These are phyloP conservation scores for Karstenula rhodostoma DNA, from an alignment of 2,329 filamentous ascomycete species.

Conservation along the genomic window DNA sequence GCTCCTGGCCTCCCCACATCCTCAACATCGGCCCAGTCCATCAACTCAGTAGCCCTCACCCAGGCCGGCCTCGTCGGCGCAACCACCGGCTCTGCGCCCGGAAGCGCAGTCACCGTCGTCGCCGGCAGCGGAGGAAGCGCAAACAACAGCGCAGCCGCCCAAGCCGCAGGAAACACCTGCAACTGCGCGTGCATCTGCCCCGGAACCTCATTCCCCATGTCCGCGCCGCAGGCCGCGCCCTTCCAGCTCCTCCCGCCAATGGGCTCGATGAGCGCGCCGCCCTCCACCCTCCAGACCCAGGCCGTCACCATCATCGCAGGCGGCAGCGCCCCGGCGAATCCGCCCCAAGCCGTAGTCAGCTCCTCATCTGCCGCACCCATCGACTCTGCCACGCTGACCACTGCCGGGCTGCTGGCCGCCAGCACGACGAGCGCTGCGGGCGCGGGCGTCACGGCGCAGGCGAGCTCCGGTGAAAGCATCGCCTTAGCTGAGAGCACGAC, in stretches of 20 bases:
- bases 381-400: conserved; percentile 34
- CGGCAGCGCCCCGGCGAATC: conserved; percentile 21
- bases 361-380: conserved; percentile 24
- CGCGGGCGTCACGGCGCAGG: conserved; percentile 26
- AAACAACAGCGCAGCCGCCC: neutral
- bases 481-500: conserved; percentile 27
- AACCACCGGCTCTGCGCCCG: conserved; percentile 11
- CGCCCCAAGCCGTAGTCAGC: conserved; percentile 19
- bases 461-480: conserved; percentile 19
- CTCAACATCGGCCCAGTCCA: conserved; percentile 8
- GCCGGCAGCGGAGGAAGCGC: conserved; percentile 21
- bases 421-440: conserved; percentile 30
- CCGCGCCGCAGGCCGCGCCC: conserved; percentile 33
- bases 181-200: conserved; percentile 44
- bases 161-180: conserved; percentile 30
- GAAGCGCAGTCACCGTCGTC: conserved; percentile 29
- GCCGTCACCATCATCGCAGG: conserved; percentile 35
- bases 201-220: conserved; percentile 41
- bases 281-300: conserved; percentile 35
- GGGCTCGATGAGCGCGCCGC: conserved; percentile 15
- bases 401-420: conserved; percentile 23
- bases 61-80: conserved; percentile 16
- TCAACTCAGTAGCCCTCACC: conserved; percentile 23
- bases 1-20: conserved; percentile 10
- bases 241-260: conserved; percentile 37